These are phyloP conservation scores for Phoenix roebelenii DNA, from an alignment of 176 grass and related monocot genomes.

Conservation along the genomic window DNA sequence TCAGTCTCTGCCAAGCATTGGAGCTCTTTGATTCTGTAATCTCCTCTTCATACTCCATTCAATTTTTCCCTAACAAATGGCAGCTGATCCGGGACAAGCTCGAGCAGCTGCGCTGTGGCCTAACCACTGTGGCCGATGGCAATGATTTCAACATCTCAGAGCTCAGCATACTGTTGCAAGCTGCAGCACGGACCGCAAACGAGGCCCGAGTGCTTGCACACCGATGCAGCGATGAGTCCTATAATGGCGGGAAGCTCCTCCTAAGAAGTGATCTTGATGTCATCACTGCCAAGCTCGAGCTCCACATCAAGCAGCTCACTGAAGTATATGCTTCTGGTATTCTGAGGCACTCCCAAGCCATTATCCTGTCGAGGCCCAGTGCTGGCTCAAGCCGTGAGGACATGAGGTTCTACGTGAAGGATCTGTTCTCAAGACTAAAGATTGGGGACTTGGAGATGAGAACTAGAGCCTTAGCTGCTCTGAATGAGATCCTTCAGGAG, in stretches of 20 bases:
- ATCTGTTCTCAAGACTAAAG: slow-evolving; percentile 57
- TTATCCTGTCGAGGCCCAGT: slow-evolving; percentile 52
- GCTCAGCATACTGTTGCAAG: slow-evolving; percentile 29
- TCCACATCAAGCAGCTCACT: slow-evolving; percentile 38
- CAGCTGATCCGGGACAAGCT: slow-evolving; percentile 50
- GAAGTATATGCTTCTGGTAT: slow-evolving; percentile 38
- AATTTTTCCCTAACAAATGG: slow-evolving; percentile 79
- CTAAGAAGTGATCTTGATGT: slow-evolving; percentile 80
- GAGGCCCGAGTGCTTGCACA: slow-evolving; percentile 32
- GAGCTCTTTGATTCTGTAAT: slow-evolving; percentile 26
- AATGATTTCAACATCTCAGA: neutral
- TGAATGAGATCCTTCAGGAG: slow-evolving; percentile 38
- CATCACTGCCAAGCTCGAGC: slow-evolving; percentile 33
- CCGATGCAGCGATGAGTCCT: slow-evolving; percentile 45
- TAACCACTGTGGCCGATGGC: slow-evolving; percentile 3
- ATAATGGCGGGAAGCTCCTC: slow-evolving; percentile 70
- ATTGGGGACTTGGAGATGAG: slow-evolving; percentile 47
- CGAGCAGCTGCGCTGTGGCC: slow-evolving; percentile 45
- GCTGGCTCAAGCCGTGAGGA: slow-evolving; percentile 50
- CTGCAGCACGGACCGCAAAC: slow-evolving; percentile 12
- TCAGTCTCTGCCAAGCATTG: neutral
- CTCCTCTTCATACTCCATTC: slow-evolving; percentile 36
- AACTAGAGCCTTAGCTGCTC: slow-evolving; percentile 35
- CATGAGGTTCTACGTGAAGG: slow-evolving; percentile 75
- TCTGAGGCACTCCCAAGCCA: slow-evolving; percentile 35